Evolutionary conservation across 2,329 filamentous ascomycete genomes (phyloP), one percentile per base, ranked within the genome.

Genomic region (Diaporthe australafricana): DNA sequence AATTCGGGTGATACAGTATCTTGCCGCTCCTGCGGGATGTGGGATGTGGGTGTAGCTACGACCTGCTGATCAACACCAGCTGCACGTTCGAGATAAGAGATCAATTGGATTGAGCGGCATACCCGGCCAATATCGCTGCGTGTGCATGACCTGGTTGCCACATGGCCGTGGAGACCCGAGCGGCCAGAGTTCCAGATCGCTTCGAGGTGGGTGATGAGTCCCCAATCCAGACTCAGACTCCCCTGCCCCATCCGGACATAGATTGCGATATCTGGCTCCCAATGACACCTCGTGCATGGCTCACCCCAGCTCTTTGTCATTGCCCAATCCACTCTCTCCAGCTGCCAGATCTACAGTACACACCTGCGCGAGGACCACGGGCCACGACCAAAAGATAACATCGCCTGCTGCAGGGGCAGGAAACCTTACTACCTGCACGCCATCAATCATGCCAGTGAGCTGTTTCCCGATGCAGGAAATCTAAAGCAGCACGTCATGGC

Each of bases 211-310:
- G 35, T n/a, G 17, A 48, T 35, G 5, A 5, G n/a, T 47, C 42
- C 16, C 27, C n/a, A n/a, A n/a, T n/a, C n/a, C n/a, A n/a, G n/a
- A 14, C 45, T 25, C 20, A 32, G 16, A 5, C 8, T 35, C 42
- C 57, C 57, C 42, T 63, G 57, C 42, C n/a, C 5, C 42, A 48
- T 35, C 57, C 57, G 20, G 57, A 35, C 1, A 30, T 48, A 17
- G 32, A 48, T 63, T 35, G 57, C 57, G 47, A 63, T 35, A 63
- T 48, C 27, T 63, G 42, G 42, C 38, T 17, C 27, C 27, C 42
- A 63, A 63, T 63, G 57, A 22, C 27, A 63, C 57, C 57, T 63
- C 12, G 42, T 7, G 20, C 57, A 63, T 48, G 57, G 57, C 42
- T 48, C 42, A 63, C n/a, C 57, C 57, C 57, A 40, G 42, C n/a